Base-by-base conservation (phyloP, 1,284 basidiomycete genomes). In the Leccinum griseonigrum region DNA sequence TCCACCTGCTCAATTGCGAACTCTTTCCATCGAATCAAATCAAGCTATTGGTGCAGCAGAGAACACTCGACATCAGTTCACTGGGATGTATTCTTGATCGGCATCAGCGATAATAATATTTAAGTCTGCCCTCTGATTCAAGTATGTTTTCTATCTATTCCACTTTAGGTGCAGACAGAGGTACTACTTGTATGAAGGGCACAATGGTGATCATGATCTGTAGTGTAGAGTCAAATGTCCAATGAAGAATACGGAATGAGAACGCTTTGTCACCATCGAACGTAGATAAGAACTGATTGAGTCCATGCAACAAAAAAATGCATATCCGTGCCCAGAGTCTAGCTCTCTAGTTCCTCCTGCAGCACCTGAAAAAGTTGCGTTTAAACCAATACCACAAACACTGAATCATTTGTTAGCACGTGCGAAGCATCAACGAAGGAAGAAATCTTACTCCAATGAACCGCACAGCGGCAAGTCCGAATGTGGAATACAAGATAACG, bases 401-500 rank as follows among this genome's bases (percentile, higher is more conserved):
- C 91, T 93, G 67, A 5, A 63, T 34, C 65, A 48, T 56, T 40
- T 4, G 32, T 75, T 36, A 75, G 63, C 46, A 43, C 3, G 1
- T 5, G 9, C 22, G 38, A 56, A 59, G 36, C 36, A 6, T 36
- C 36, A 40, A 3, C n/a, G 26, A 60, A 60, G 16, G 36, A 22
- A 59, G 54, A 54, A 28, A 1, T 85, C 92, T 72, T 76, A 95
- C 93, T 69, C 94, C 94, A 43, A 77, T 64, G 76, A 98, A 96
- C 52, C 95, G 85, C 67, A 98, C 85, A 50, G 85, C 76, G 5
- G 92, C 84, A 26, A 98, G 81, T 6, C 76, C 87, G 73, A 97
- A 97, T 1, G 95, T 98, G 32, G 92, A 90, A 81, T 92, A 98
- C 40, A 98, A 81, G 65, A 98, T 91, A 63, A 94, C 78, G 29